phyloP scores from a whole-genome alignment of 345 rosid genomes.

The Lumnitzera littorea region DNA sequence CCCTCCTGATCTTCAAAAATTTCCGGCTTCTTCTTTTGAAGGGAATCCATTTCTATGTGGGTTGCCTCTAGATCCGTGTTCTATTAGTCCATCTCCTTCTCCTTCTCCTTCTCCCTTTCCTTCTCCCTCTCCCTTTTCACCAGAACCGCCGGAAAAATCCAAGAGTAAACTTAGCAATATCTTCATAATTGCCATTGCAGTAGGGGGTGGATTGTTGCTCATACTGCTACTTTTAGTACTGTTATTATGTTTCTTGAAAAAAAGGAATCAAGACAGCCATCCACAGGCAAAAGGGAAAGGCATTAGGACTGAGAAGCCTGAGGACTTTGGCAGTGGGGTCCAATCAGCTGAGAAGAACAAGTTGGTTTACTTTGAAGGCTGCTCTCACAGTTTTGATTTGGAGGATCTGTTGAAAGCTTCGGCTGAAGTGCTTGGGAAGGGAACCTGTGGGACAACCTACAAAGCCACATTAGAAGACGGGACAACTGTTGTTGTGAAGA shows the following conservation, averaged over 20 bases:
- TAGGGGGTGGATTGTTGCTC: constrained; percentile 44
- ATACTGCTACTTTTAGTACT: constrained; percentile 36
- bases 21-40: constrained; percentile 59
- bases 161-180: constrained; percentile 44
- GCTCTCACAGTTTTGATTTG: constrained; percentile 69
- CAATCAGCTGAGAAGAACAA: constrained; percentile 95
- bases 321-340: constrained; percentile 90
- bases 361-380: constrained; percentile 87
- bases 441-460: constrained; percentile 86
- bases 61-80: constrained; percentile 52
- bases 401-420: constrained; percentile 94
- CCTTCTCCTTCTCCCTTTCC: constrained; percentile 37
- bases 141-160: constrained; percentile 9
- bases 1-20: constrained; percentile 55
- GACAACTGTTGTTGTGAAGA: constrained; percentile 76
- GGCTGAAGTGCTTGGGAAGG: constrained; percentile 94
- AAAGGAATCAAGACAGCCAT: constrained; percentile 26
- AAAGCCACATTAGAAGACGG: constrained; percentile 94
- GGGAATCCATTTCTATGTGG: constrained; percentile 72
- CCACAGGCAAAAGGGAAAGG: constrained; percentile 43
- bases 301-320: constrained; percentile 47
- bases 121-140: constrained; percentile 17
- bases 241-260: constrained; percentile 53
- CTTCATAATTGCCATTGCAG: constrained; percentile 56
- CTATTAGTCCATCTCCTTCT: constrained; percentile 43